Percentiles rank a stretch among this genome's conserved stretches.
These are phyloP conservation scores for Calonectria pseudoreteaudii DNA, from an alignment of 2,329 filamentous ascomycete genomes.

Conservation along the genomic window DNA sequence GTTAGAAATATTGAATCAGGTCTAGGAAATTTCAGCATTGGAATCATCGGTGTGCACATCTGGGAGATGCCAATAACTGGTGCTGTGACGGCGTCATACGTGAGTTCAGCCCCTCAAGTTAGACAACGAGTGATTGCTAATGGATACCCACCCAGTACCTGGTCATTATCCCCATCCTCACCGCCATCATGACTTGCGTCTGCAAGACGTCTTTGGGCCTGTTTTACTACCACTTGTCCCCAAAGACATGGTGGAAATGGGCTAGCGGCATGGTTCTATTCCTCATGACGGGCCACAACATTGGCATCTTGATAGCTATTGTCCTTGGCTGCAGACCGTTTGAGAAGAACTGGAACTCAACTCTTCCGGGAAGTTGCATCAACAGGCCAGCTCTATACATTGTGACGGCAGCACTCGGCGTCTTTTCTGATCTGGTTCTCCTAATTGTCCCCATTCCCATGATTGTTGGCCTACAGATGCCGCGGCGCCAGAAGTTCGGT, in stretches of 20 bases:
- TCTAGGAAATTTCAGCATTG: slow-evolving; percentile 21
- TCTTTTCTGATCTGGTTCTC: slow-evolving; percentile 58
- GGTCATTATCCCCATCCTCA: slow-evolving; percentile 45
- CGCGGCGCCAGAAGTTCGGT: slow-evolving; percentile 56
- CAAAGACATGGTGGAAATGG: neutral
- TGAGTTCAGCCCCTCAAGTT: slow-evolving; percentile 6
- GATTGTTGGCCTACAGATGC: slow-evolving; percentile 56
- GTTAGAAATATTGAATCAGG: neutral
- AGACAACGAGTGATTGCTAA: slow-evolving; percentile 30
- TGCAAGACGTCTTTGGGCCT: neutral
- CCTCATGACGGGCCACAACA: neutral
- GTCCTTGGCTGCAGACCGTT: slow-evolving; percentile 33
- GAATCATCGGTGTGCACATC: slow-evolving; percentile 28
- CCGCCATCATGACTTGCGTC: slow-evolving; percentile 35
- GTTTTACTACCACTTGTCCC: neutral
- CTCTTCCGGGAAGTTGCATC: slow-evolving; percentile 51
- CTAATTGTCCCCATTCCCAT: slow-evolving; percentile 58
- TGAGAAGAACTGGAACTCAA: slow-evolving; percentile 38
- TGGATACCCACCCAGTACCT: slow-evolving; percentile 46
- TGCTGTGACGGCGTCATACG: slow-evolving; percentile 12
- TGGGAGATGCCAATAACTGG: slow-evolving; percentile 33
- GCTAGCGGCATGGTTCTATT: neutral
- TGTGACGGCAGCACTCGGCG: slow-evolving; percentile 57
- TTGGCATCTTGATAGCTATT: slow-evolving; percentile 47
- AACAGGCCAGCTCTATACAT: slow-evolving; percentile 59